These are phyloP conservation scores for Mortierella alpina DNA, from an alignment of 192 early-diverging fungal genomes.

Conservation along the genomic window DNA sequence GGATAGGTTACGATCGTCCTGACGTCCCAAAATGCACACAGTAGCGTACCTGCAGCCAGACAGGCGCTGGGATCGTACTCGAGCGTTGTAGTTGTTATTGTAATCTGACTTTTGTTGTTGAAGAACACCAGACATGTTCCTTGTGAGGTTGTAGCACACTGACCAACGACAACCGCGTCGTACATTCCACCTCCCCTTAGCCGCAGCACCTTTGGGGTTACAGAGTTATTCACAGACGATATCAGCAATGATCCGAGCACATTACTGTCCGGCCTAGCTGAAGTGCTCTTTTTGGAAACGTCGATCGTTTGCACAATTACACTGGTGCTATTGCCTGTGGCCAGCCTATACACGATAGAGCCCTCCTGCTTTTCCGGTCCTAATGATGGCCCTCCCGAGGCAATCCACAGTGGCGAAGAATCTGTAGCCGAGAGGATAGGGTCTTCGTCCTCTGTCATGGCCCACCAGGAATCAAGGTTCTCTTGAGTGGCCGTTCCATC, in stretches of 20 bases:
- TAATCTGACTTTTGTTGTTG: neutral
- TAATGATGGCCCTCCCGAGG: too few relatives aligned
- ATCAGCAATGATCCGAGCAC: neutral
- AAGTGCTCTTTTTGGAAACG: neutral
- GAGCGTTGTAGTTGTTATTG: neutral
- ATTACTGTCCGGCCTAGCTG: neutral
- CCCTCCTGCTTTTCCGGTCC: too few relatives aligned
- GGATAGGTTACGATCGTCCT: neutral
- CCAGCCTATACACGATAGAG: neutral
- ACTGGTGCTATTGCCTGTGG: neutral
- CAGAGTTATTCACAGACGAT: neutral
- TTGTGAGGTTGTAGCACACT: neutral
- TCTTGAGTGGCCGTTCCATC: neutral
- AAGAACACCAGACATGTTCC: conserved; percentile 12
- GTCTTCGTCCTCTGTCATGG: too few relatives aligned
- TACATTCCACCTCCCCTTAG: neutral
- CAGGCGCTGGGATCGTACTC: neutral
- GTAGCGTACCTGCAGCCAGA: conserved; percentile 17
- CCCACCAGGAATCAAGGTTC: too few relatives aligned
- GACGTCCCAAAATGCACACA: neutral
- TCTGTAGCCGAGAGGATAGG: too few relatives aligned
- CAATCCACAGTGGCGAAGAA: too few relatives aligned
- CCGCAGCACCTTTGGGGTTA: neutral
- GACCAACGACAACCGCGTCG: conserved; percentile 12
- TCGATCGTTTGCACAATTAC: neutral